Evolutionary conservation across 345 rosid genomes (phyloP), one percentile per base, ranked within the genome.

Genomic region (Bruguiera parviflora): DNA sequence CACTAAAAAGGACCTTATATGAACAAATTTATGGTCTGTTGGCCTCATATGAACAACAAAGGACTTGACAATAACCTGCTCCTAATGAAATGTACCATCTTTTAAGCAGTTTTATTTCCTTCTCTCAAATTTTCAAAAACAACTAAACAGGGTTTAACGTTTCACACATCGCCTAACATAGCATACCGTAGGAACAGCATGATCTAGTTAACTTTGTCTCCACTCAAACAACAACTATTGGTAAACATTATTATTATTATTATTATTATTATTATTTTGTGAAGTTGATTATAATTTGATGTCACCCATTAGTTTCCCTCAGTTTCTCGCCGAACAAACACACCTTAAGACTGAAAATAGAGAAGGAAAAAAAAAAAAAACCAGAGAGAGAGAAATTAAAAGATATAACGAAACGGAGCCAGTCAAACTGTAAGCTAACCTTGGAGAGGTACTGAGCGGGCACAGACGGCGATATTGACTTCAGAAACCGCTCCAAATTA

Each of bases 401-500:
- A 25, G 27, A 25, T 25, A 25, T 8, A 61, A 19, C 22, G 0
- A 21, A 22, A 24, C 28, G 21, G 22, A 53, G 37, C 6, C 43
- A 63, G 52, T 46, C 61, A 25, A 11, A 73, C 4, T 2, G 15
- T 39, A 72, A 56, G 46, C 59, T n/a, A 66, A 86, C 94, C 95
- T 85, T 85, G 1, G 89, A 71, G 5, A 51, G 66, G 70, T 85
- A 77, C 68, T 81, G 91, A 0, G 82, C 82, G 1, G 81, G 81
- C 27, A 89, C 89, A 16, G 74, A 58, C 39, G 95, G 95, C 24
- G 81, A 77, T 58, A 82, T 80, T 8, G 89, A 85, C 55, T 77
- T 77, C 74, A 85, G 32, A 65, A 89, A 89, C 73, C 87, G 73
- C 21, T 84, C 81, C 28, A 87, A 70, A 58, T 89, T 87, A 79